A percentile compares a stretch with the other conserved stretches of the same genome.
Evolutionary conservation across 2,329 filamentous ascomycete species (phyloP).

Genomic region (Ophiostoma australiae): DNA sequence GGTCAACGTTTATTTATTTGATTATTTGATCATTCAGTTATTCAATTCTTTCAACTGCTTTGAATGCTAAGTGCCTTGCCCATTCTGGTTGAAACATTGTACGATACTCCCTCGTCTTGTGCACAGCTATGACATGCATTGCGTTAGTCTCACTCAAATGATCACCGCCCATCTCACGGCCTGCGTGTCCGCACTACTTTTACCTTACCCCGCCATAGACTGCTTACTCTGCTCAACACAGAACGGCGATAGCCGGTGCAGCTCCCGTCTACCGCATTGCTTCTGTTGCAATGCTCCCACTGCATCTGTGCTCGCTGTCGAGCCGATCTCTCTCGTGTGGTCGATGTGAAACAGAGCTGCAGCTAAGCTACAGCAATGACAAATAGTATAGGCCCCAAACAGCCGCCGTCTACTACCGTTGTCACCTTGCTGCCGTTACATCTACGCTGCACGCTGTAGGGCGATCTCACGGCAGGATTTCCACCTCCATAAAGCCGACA

Average conservation of each 20-base stretch:
- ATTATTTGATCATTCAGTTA: too few relatives aligned
- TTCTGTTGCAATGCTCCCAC: neutral
- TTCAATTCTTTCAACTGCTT: too few relatives aligned
- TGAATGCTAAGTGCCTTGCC: too few relatives aligned
- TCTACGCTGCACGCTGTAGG: neutral
- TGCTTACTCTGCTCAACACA: neutral
- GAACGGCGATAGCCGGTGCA: neutral
- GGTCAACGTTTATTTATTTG: neutral
- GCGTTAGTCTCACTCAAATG: neutral
- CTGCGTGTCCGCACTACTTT: too few relatives aligned
- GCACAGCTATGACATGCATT: neutral
- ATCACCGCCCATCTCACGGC: neutral
- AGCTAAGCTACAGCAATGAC: neutral
- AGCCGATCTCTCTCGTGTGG: neutral
- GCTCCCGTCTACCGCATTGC: neutral
- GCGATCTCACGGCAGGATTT: slow-evolving; percentile 1
- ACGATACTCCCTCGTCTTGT: neutral
- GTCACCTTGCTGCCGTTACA: neutral
- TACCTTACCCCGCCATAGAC: neutral
- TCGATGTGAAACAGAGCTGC: slow-evolving; percentile 1
- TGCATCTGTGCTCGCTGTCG: neutral
- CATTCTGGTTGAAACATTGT: neutral
- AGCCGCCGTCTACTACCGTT: neutral
- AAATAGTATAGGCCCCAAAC: neutral
- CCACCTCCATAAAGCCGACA: neutral